Evolutionary conservation across 2,329 filamentous ascomycete species (phyloP).

Genomic region (Hymenoscyphus occultus): DNA sequence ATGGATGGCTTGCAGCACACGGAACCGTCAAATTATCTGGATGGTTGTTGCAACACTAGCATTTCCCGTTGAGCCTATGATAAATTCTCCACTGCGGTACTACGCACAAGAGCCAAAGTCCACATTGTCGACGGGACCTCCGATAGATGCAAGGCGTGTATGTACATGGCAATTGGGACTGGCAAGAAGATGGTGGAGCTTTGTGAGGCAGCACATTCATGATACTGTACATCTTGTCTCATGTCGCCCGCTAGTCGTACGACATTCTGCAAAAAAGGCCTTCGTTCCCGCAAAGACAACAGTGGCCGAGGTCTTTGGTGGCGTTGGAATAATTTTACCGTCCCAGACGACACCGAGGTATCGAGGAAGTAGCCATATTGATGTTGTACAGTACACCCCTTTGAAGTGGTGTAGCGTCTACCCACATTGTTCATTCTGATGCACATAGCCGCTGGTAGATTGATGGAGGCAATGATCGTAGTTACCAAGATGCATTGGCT

Average conservation of each 20-base stretch:
- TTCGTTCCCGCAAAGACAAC: neutral
- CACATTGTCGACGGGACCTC: neutral
- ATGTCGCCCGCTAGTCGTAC: neutral
- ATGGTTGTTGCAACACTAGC: neutral
- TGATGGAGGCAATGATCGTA: conserved; percentile 3
- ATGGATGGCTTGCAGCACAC: neutral
- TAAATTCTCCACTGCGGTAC: neutral
- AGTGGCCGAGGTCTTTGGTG: neutral
- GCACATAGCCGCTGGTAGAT: neutral
- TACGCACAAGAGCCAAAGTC: neutral
- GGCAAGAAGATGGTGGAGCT: neutral
- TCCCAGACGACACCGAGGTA: neutral
- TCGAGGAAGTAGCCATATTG: conserved; percentile 1
- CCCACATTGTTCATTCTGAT: no score
- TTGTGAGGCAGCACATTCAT: neutral
- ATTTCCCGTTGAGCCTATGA: neutral
- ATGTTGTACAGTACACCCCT: neutral
- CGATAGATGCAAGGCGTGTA: neutral
- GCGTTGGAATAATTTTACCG: neutral
- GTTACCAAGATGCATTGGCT: neutral
- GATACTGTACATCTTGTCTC: neutral
- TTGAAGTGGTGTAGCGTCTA: neutral
- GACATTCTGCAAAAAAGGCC: neutral
- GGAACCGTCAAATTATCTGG: neutral
- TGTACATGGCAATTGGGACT: neutral